A percentile compares a stretch with the other conserved stretches of the same genome.
phyloP scores from a whole-genome alignment of 2,329 filamentous ascomycete genomes.

The Fusarium acutatum region DNA sequence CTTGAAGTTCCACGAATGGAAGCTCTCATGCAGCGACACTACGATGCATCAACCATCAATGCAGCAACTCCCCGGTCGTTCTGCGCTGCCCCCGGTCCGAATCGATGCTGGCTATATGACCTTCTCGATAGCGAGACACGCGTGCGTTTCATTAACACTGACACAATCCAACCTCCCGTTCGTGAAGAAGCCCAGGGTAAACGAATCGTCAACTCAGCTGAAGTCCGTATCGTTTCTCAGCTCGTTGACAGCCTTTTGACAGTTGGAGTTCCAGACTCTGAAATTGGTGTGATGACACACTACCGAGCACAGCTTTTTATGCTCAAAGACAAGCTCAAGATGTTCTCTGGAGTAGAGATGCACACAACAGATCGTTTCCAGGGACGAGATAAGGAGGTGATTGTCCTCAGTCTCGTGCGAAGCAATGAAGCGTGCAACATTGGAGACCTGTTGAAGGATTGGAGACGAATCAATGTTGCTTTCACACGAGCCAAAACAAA shows the following conservation, averaged over 20 bases:
- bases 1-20: slow-evolving; percentile 74
- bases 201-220: slow-evolving; percentile 87
- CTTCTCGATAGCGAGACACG: slow-evolving; percentile 75
- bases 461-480: slow-evolving; percentile 93
- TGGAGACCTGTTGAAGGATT: slow-evolving; percentile 91
- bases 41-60: slow-evolving; percentile 58
- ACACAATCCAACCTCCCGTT: slow-evolving; percentile 70
- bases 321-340: slow-evolving; percentile 76
- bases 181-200: slow-evolving; percentile 81
- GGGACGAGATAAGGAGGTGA: slow-evolving; percentile 92
- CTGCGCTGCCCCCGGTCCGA: slow-evolving; percentile 61
- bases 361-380: slow-evolving; percentile 98
- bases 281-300: slow-evolving; percentile 95
- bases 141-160: slow-evolving; percentile 90
- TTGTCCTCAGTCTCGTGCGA: slow-evolving; percentile 86
- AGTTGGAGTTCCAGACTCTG: slow-evolving; percentile 75
- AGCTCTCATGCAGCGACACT: slow-evolving; percentile 67
- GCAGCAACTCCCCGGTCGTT: slow-evolving; percentile 56
- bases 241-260: slow-evolving; percentile 82
- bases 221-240: slow-evolving; percentile 80
- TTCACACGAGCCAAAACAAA: slow-evolving; percentile 94
- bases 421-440: slow-evolving; percentile 84
- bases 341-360: slow-evolving; percentile 77
- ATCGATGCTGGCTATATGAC: slow-evolving; percentile 78
- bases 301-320: slow-evolving; percentile 92